phyloP scores from a whole-genome alignment of 139 green algal genomes.

The Yamagishiella unicocca region DNA sequence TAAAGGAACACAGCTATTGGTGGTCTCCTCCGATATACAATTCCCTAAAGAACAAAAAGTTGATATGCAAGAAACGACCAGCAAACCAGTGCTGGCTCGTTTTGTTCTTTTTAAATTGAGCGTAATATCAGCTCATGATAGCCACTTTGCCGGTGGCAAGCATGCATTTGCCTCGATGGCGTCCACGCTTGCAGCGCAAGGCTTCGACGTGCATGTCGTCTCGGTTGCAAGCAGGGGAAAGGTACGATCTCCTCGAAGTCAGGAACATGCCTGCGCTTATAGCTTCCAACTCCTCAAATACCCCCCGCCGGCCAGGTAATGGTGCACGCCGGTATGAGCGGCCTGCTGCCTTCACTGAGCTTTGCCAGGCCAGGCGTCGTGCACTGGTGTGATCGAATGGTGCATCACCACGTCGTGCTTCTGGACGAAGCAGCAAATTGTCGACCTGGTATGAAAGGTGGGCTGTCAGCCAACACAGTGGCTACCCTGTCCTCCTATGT shows the following conservation, averaged over 20 bases:
- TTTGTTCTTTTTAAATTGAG: constrained; percentile 50
- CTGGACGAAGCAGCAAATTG: background rate
- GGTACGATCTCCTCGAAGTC: background rate
- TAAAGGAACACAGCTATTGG: too few relatives aligned
- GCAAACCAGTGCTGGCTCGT: too few relatives aligned
- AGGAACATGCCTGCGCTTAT: too few relatives aligned
- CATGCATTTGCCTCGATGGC: constrained; percentile 54
- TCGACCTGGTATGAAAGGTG: too few relatives aligned
- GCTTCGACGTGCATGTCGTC: constrained; percentile 22
- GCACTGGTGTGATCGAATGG: background rate
- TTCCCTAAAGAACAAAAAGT: too few relatives aligned
- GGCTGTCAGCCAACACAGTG: too few relatives aligned
- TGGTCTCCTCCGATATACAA: too few relatives aligned
- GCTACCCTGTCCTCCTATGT: background rate
- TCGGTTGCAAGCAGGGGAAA: constrained; percentile 2
- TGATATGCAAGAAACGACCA: too few relatives aligned
- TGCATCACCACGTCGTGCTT: constrained; percentile 33
- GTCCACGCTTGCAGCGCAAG: background rate
- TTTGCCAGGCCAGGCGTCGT: constrained; percentile 1
- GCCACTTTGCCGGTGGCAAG: constrained; percentile 57
- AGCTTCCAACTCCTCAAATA: too few relatives aligned
- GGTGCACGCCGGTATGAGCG: background rate
- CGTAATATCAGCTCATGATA: constrained; percentile 24
- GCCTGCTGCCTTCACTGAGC: constrained; percentile 15
- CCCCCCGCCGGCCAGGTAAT: background rate